Evolutionary conservation across 371 early-diverging fungal species (phyloP).

Genomic region (Mortierella polycephala): DNA sequence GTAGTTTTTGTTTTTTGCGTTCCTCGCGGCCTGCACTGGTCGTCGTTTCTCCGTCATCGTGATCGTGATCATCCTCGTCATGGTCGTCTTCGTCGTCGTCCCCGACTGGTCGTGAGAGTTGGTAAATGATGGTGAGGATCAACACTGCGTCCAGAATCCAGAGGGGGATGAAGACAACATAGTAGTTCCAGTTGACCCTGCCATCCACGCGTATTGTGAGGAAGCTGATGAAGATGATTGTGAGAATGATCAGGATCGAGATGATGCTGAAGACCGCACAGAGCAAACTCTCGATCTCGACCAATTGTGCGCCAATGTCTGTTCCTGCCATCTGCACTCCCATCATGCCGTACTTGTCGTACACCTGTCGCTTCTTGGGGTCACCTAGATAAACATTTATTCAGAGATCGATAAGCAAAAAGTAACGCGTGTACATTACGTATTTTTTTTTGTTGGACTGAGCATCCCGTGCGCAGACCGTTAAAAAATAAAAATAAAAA

Average conservation of each 20-base stretch:
- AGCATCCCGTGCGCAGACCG: not conserved
- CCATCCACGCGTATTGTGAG: conserved; percentile 81
- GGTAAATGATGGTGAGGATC: conserved; percentile 45
- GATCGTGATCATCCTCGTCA: conserved; percentile 46
- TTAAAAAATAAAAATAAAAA: too few relatives aligned
- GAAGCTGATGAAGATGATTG: conserved; percentile 83
- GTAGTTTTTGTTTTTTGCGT: conserved; percentile 40
- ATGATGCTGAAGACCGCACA: conserved; percentile 68
- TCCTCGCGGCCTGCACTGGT: conserved; percentile 21
- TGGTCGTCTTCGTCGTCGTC: conserved; percentile 51
- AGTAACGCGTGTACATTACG: too few relatives aligned
- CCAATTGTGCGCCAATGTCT: conserved; percentile 76
- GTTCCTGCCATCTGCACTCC: conserved; percentile 86
- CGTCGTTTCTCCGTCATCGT: conserved; percentile 28
- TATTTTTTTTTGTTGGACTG: too few relatives aligned
- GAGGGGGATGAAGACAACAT: conserved; percentile 82
- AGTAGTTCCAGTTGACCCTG: conserved; percentile 74
- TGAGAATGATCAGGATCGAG: conserved; percentile 66
- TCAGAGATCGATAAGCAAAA: not conserved
- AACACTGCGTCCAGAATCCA: conserved; percentile 74
- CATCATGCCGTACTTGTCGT: conserved; percentile 90
- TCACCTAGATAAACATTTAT: conserved; percentile 58
- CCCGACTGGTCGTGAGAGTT: conserved; percentile 35
- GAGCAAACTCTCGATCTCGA: conserved; percentile 78
- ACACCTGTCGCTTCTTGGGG: conserved; percentile 80